Conservation (phyloP, 371 early-diverging fungal species). For the Mucor indicus region DNA sequence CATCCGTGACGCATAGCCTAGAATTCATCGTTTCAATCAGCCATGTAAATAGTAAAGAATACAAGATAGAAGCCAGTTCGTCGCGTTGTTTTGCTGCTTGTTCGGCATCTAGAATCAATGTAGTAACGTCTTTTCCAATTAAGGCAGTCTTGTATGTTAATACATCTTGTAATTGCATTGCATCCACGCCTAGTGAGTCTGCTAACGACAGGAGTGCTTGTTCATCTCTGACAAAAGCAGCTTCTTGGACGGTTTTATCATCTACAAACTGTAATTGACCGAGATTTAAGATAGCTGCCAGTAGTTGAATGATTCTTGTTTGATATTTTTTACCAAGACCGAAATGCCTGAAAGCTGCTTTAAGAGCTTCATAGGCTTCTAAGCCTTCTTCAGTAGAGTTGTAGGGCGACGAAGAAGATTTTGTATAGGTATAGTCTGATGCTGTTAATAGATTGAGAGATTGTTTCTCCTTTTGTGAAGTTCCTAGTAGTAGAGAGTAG, state of each 20-base stretch:
- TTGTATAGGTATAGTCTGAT: slow-evolving; percentile 28
- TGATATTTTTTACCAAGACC: slow-evolving; percentile 79
- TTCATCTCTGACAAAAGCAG: slow-evolving; percentile 67
- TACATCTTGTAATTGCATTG: slow-evolving; percentile 72
- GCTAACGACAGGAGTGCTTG: slow-evolving; percentile 45
- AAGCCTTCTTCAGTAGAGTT: slow-evolving; percentile 17
- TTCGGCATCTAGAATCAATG: slow-evolving; percentile 75
- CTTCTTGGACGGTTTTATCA: slow-evolving; percentile 58
- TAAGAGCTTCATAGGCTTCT: slow-evolving; percentile 50
- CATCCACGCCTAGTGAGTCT: slow-evolving; percentile 82
- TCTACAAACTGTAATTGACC: slow-evolving; percentile 81
- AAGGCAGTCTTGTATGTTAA: slow-evolving; percentile 82
- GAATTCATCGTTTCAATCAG: slow-evolving; percentile 86
- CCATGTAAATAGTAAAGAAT: slow-evolving; percentile 85
- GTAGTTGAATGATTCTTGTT: slow-evolving; percentile 76
- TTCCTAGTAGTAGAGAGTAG: slow-evolving; percentile 73
- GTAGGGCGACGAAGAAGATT: too few relatives aligned
- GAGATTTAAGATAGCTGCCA: slow-evolving; percentile 81
- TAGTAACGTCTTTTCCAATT: slow-evolving; percentile 80
- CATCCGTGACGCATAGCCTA: slow-evolving; percentile 62
- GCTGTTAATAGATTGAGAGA: slow-evolving; percentile 32
- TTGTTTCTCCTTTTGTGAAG: slow-evolving; percentile 33
- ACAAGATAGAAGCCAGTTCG: slow-evolving; percentile 71
- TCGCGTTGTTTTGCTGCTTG: slow-evolving; percentile 78
- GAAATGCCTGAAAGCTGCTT: slow-evolving; percentile 68